Conservation (phyloP, 371 early-diverging fungal genomes). For the Nematocida sp. region DNA sequence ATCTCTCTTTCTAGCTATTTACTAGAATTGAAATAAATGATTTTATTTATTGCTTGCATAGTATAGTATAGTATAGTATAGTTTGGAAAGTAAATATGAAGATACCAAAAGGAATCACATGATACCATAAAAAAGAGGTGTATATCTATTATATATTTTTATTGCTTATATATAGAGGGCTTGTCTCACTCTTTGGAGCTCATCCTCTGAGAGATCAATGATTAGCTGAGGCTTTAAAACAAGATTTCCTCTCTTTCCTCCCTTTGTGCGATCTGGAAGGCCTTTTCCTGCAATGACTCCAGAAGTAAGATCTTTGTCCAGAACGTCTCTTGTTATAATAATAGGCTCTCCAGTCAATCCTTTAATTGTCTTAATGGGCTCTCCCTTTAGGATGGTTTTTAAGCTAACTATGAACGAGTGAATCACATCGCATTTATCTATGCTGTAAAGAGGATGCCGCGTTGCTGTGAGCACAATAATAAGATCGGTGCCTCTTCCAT, state of each 20-base stretch:
- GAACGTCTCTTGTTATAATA: background rate
- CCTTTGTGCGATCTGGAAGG: constrained; percentile 38
- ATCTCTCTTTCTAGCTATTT: no score
- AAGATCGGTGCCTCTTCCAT: constrained; percentile 77
- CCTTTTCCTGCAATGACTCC: constrained; percentile 37
- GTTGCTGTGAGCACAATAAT: constrained; percentile 85
- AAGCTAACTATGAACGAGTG: constrained; percentile 73
- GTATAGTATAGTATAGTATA: no score
- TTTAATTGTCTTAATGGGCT: constrained; percentile 2
- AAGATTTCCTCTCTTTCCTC: constrained; percentile 42
- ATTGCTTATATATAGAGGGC: no score
- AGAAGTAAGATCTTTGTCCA: constrained; percentile 9
- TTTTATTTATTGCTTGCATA: no score
- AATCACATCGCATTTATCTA: constrained; percentile 82
- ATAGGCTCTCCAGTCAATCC: constrained; percentile 35
- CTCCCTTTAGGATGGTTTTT: constrained; percentile 33
- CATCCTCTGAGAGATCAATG: constrained; percentile 15
- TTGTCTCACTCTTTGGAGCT: background rate
- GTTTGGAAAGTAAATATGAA: no score
- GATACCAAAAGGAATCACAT: no score
- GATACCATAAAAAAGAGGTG: no score
- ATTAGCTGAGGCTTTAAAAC: constrained; percentile 24
- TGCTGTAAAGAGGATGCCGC: constrained; percentile 72
- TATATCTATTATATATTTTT: no score
- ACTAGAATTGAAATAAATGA: no score